These are phyloP conservation scores for Effrenium voratum DNA, from an alignment of 73 alveolate genomes.

Conservation along the genomic window DNA sequence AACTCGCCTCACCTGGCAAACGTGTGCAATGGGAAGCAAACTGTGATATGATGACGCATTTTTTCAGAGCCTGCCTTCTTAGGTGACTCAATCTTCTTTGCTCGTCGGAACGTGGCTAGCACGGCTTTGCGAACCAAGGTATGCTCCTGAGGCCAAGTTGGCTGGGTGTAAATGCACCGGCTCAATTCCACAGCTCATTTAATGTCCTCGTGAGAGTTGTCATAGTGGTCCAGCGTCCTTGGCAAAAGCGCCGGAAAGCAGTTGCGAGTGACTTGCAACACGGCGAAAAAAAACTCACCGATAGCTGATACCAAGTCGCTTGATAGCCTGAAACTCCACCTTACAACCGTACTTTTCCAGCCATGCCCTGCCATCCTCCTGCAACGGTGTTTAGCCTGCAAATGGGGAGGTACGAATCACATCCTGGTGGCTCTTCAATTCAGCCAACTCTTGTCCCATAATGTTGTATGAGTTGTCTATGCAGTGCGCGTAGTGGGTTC, in stretches of 20 bases:
- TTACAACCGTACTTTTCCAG: slow-evolving; percentile 68
- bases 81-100: slow-evolving; percentile 38
- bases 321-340: slow-evolving; percentile 48
- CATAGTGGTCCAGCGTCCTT: slow-evolving; percentile 86
- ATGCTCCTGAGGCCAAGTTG: slow-evolving; percentile 20
- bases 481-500: too few species aligned
- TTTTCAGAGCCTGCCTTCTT: slow-evolving; percentile 40
- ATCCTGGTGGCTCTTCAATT: too few species aligned
- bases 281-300: too few species aligned
- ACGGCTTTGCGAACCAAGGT: slow-evolving; percentile 87
- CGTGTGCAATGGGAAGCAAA: too few species aligned
- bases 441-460: too few species aligned
- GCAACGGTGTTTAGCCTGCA: too few species aligned
- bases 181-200: not conserved
- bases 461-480: too few species aligned
- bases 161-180: not conserved
- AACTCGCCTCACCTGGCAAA: too few species aligned
- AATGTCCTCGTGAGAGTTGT: slow-evolving; percentile 69
- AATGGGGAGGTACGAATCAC: too few species aligned
- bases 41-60: too few species aligned
- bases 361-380: slow-evolving; percentile 76
- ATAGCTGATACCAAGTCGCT: slow-evolving; percentile 63
- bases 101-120: slow-evolving; percentile 90
- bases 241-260: too few species aligned
- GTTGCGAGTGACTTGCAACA: too few species aligned